Evolutionary conservation across 495 filamentous ascomycete genomes (phyloP).

Genomic region (Copromyces sp.): DNA sequence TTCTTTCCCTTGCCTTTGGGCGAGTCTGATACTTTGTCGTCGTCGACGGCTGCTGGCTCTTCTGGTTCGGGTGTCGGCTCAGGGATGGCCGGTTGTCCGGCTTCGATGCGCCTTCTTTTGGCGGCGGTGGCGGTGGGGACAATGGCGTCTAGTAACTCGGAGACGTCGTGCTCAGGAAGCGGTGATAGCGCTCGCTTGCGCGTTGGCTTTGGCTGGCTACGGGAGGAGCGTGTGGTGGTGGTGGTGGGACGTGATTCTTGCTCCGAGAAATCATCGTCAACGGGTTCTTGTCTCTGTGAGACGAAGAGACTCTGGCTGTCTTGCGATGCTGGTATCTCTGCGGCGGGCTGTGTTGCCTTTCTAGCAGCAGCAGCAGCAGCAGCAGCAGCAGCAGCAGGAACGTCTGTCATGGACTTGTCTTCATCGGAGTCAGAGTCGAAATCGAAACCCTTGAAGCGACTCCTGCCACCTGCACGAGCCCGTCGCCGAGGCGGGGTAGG

Average conservation of each 20-base stretch:
- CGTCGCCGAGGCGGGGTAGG: conserved; percentile 12
- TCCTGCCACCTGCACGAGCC: conserved; percentile 30
- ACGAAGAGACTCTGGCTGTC: conserved; percentile 19
- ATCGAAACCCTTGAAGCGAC: conserved; percentile 65
- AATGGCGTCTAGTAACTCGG: conserved; percentile 50
- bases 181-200: conserved; percentile 32
- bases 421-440: conserved; percentile 29
- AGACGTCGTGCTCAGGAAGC: conserved; percentile 27
- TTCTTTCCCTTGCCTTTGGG: conserved; percentile 9
- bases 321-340: conserved; percentile 10
- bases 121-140: conserved; percentile 62
- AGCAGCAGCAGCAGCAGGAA: not conserved
- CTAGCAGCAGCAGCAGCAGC: not conserved
- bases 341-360: not conserved
- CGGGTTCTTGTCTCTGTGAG: conserved; percentile 23
- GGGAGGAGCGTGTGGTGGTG: not conserved
- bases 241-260: conserved; percentile 2
- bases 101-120: conserved; percentile 55
- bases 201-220: conserved; percentile 23
- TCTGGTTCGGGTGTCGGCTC: conserved; percentile 13
- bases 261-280: conserved; percentile 7
- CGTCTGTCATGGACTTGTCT: conserved; percentile 1
- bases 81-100: conserved; percentile 28
- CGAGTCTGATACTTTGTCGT: conserved; percentile 7
- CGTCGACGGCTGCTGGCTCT: not conserved